Conservation (phyloP, 148 eudicot species). For the Vaccinium corymbosum region DNA sequence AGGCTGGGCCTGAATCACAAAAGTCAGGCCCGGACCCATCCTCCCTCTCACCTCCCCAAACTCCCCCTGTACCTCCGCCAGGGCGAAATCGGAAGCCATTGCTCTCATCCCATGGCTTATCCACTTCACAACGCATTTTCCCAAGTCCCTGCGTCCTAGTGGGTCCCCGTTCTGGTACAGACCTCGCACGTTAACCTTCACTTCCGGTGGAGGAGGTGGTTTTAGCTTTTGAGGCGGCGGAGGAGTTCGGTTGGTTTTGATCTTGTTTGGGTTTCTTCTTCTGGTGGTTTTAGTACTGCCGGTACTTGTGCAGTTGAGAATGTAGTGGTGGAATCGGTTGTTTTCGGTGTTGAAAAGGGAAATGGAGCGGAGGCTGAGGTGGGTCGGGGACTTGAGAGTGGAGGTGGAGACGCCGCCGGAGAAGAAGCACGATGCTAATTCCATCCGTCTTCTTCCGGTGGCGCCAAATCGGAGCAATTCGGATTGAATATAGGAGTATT, state of each 20-base stretch:
- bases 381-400: not conserved
- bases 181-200: constrained; percentile 21
- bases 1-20: constrained; percentile 77
- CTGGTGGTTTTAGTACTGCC: not conserved
- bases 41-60: constrained; percentile 50
- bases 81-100: constrained; percentile 66
- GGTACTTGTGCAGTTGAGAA: not conserved
- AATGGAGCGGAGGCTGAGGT: not conserved
- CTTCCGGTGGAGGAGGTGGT: not conserved
- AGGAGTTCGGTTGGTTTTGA: not conserved
- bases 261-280: constrained; percentile 14
- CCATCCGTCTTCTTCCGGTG: not conserved
- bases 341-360: not conserved
- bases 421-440: constrained; percentile 13
- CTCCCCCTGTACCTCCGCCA: constrained; percentile 62
- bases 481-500: not conserved
- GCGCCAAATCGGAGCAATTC: not conserved
- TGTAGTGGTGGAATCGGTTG: not conserved
- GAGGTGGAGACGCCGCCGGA: not conserved
- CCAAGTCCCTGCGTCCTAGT: constrained; percentile 60
- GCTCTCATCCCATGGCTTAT: constrained; percentile 69
- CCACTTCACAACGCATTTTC: constrained; percentile 70
- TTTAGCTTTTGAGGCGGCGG: not conserved
- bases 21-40: constrained; percentile 75
- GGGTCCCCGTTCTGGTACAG: constrained; percentile 68